Percentiles rank a stretch among this genome's conserved stretches.
These are phyloP conservation scores for Staphylotrichum longicolle DNA, from an alignment of 495 filamentous ascomycete species.

Conservation along the genomic window DNA sequence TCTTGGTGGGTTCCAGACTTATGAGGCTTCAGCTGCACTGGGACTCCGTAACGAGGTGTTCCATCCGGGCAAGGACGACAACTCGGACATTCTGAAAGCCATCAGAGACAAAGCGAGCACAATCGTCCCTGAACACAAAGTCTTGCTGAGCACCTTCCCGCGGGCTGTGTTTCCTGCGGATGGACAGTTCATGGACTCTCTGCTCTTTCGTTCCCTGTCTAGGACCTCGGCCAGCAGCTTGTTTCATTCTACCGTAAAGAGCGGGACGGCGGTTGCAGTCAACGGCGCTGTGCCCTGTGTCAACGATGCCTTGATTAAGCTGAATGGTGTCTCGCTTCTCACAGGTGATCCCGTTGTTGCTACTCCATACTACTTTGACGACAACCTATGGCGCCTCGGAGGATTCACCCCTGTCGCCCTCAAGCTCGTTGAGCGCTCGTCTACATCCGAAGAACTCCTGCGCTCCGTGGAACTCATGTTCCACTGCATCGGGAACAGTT, in stretches of 20 bases:
- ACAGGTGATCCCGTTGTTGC: constrained; percentile 81
- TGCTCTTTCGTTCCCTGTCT: constrained; percentile 73
- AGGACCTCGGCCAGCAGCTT: constrained; percentile 69
- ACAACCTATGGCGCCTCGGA: constrained; percentile 87
- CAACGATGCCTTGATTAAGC: constrained; percentile 77
- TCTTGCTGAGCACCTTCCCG: constrained; percentile 84
- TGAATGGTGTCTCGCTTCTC: constrained; percentile 75
- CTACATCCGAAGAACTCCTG: constrained; percentile 64
- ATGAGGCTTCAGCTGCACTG: constrained; percentile 87
- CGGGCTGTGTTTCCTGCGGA: constrained; percentile 73
- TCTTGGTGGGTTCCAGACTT: constrained; percentile 93
- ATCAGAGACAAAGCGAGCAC: constrained; percentile 78
- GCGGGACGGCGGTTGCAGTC: constrained; percentile 74
- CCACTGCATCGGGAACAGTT: constrained; percentile 77
- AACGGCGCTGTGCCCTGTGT: constrained; percentile 86
- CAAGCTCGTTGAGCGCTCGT: constrained; percentile 75
- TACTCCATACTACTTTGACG: constrained; percentile 78
- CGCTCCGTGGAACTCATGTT: constrained; percentile 80
- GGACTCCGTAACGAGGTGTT: constrained; percentile 89
- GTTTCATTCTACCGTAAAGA: constrained; percentile 66
- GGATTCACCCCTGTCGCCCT: constrained; percentile 82
- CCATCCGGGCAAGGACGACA: constrained; percentile 86
- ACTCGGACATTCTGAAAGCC: constrained; percentile 84
- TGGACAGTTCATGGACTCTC: constrained; percentile 68
- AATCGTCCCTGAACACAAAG: constrained; percentile 74